A percentile compares a stretch with the other conserved stretches of the same genome.
phyloP scores from a whole-genome alignment of 345 rosid species.

The Salix caprea region DNA sequence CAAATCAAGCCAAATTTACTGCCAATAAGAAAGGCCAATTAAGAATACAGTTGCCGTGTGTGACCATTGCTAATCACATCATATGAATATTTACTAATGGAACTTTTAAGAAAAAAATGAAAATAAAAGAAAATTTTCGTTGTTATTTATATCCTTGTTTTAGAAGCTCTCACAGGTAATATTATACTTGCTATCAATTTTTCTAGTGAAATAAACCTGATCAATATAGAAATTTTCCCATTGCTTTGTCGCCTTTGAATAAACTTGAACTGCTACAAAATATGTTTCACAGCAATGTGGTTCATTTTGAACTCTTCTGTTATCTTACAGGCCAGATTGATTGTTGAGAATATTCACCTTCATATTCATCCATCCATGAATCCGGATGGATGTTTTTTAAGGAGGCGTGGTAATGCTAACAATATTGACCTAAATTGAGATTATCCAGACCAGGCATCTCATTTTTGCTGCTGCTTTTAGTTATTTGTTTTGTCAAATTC shows the following conservation, averaged over 20 bases:
- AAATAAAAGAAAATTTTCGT: not conserved
- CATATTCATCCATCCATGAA: conserved; percentile 91
- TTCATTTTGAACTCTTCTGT: conserved; percentile 9
- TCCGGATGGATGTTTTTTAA: conserved; percentile 83
- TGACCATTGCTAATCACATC: not conserved
- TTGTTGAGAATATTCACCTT: conserved; percentile 81
- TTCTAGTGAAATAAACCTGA: not conserved
- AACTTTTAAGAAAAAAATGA: not conserved
- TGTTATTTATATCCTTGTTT: not conserved
- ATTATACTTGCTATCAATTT: not conserved
- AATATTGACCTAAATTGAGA: conserved; percentile 86
- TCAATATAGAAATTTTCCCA: not conserved
- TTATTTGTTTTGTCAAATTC: not conserved
- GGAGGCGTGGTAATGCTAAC: conserved; percentile 77
- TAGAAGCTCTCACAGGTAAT: not conserved
- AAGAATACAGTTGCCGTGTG: not conserved
- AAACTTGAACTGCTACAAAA: not conserved
- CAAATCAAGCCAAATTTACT: not conserved
- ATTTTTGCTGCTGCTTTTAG: conserved; percentile 10
- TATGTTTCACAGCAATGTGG: not conserved
- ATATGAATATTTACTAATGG: not conserved
- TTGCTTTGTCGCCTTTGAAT: not conserved
- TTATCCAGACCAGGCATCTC: conserved; percentile 92
- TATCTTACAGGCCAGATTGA: conserved; percentile 53
- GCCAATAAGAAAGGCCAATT: not conserved